Evolutionary conservation across 1,284 basidiomycete genomes (phyloP), one percentile per base, ranked within the genome.

Genomic region (Athelia sp.): DNA sequence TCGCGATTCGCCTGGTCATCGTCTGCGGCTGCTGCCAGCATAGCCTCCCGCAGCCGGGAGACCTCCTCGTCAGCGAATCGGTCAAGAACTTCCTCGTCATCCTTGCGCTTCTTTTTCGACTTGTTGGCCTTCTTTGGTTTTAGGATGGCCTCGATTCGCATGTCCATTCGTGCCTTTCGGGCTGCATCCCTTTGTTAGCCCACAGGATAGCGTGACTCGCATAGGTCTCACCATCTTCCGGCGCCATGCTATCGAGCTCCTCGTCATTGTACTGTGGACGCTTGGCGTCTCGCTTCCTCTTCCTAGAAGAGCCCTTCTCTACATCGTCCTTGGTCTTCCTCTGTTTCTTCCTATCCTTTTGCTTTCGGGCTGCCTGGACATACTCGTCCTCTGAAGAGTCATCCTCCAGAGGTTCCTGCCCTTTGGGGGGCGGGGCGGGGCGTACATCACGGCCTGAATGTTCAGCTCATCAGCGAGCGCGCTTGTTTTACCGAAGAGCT

Each of bases 51-150:
- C 19, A 99, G 74, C 6, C 87, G 75, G 0, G 87, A 85, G 21
- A 98, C 93, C 58, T 96, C 87, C 55, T 95, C 92, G 63, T 99
- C 96, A 15, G 93, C 93, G 57, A 90, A 88, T 34, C 82, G 77
- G 60, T 99, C 96, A 19, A 98, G 66, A 1, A 76, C 75, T 53
- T 82, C 90, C 13, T 93, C 90, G 49, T 88, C 82, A 34, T 87
- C 87, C 66, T 91, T 91, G 51, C 78, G 75, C 64, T 84, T 83
- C 61, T 82, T 83, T 61, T 82, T 81, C 46, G 77, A 79, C 21
- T 85, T 73, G 19, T 74, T 72, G 1, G 75, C 69, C 62, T 87
- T 88, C 61, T 87, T 85, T 6, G 84, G 75, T 67, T 92, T 92
- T n/a, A 93, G 74, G 53, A 93, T 93, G 23, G 83, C 84, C 52